phyloP scores from a whole-genome alignment of 306 rosid species.

The Alnus rubra region DNA sequence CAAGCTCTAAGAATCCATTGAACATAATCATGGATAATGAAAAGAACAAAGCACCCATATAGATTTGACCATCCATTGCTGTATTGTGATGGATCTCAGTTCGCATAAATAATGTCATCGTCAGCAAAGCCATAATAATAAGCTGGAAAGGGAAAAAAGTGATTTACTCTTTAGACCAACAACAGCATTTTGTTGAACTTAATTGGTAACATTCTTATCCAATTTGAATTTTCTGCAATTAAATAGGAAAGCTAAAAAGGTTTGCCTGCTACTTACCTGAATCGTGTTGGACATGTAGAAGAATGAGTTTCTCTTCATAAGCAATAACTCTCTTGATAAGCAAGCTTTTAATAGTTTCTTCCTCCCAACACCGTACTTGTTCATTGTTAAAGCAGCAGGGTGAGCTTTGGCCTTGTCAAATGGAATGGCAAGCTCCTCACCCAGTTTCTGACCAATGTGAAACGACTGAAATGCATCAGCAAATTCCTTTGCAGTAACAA shows the following conservation, averaged over 20 bases:
- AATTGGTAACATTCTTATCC: neutral
- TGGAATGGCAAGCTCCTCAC: slow-evolving; percentile 76
- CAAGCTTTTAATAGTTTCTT: slow-evolving; percentile 73
- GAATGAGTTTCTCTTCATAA: slow-evolving; percentile 89
- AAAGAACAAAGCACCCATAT: slow-evolving; percentile 87
- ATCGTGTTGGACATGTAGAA: slow-evolving; percentile 67
- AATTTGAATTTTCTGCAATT: neutral
- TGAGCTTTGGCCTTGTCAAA: slow-evolving; percentile 71
- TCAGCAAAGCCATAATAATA: slow-evolving; percentile 53
- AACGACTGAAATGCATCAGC: slow-evolving; percentile 77
- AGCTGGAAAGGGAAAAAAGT: slow-evolving; percentile 47
- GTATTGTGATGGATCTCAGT: slow-evolving; percentile 67
- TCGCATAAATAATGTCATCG: slow-evolving; percentile 73
- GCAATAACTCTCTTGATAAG: slow-evolving; percentile 73
- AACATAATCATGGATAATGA: slow-evolving; percentile 62
- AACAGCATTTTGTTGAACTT: neutral
- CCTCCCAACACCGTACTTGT: slow-evolving; percentile 64
- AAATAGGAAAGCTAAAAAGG: neutral
- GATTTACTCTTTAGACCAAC: no score
- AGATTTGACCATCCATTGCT: slow-evolving; percentile 63
- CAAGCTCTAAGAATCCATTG: slow-evolving; percentile 69
- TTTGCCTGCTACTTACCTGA: slow-evolving; percentile 49
- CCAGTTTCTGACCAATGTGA: slow-evolving; percentile 64
- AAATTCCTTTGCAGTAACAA: slow-evolving; percentile 62
- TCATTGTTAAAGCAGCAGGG: slow-evolving; percentile 62